These are phyloP conservation scores for Polysphondylium violaceum DNA, from an alignment of 78 protist genomes.

Conservation along the genomic window DNA sequence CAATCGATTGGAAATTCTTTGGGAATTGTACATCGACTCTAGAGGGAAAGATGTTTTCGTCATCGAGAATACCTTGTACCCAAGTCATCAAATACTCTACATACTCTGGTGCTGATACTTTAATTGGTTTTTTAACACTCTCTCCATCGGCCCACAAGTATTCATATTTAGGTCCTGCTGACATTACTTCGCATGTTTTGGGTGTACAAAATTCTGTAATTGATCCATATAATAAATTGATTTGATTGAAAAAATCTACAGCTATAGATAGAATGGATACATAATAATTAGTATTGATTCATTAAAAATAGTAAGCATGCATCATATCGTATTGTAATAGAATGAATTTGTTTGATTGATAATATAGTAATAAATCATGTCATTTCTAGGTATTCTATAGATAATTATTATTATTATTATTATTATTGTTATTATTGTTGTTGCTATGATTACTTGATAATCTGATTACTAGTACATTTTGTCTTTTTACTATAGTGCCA, in stretches of 20 bases:
- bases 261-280: constrained; percentile 56
- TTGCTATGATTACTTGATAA: not conserved
- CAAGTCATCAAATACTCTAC: constrained; percentile 97
- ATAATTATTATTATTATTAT: no score
- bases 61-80: constrained; percentile 96
- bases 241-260: constrained; percentile 98
- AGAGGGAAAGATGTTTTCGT: constrained; percentile 96
- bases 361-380: not conserved
- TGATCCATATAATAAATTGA: constrained; percentile 96
- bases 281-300: not conserved
- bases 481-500: no score
- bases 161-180: constrained; percentile 96
- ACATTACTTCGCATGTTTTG: constrained; percentile 95
- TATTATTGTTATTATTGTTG: not conserved
- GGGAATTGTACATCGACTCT: constrained; percentile 93
- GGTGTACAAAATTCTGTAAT: constrained; percentile 98
- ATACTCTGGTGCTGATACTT: constrained; percentile 97
- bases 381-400: not conserved
- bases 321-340: not conserved
- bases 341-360: not conserved
- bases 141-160: constrained; percentile 98
- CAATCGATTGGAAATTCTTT: constrained; percentile 85
- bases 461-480: no score
- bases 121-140: constrained; percentile 91
- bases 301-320: not conserved